Conservation (phyloP, 2,329 filamentous ascomycete species). For the Juglanconis sp. region DNA sequence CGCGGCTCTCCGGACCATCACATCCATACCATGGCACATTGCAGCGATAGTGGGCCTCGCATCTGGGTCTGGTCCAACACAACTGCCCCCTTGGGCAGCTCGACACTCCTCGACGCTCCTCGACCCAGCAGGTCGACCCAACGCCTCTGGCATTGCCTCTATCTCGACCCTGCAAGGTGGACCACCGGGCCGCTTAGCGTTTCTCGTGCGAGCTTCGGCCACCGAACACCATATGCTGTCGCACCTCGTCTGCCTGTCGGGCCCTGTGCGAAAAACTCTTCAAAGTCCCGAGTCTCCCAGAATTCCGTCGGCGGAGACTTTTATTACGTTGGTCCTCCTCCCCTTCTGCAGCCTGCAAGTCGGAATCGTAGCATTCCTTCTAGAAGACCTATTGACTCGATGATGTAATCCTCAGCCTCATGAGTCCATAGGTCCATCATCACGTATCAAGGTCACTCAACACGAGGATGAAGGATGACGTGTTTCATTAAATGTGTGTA, state of each 20-base stretch:
- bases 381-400: neutral
- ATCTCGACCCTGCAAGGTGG: neutral
- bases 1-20: neutral
- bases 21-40: neutral
- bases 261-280: neutral
- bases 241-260: neutral
- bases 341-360: neutral
- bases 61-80: neutral
- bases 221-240: neutral
- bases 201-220: neutral
- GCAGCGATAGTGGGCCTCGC: neutral
- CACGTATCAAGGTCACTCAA: neutral
- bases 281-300: neutral
- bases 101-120: neutral
- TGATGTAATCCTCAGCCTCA: constrained; percentile 2
- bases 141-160: neutral
- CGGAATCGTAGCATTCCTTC: neutral
- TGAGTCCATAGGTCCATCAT: neutral
- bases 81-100: neutral
- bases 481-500: neutral
- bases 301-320: neutral
- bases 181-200: neutral
- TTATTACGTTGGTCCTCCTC: neutral
- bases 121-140: neutral
- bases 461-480: neutral